Conservation (phyloP, 2,329 filamentous ascomycete species). For the Colletotrichum orbiculare region DNA sequence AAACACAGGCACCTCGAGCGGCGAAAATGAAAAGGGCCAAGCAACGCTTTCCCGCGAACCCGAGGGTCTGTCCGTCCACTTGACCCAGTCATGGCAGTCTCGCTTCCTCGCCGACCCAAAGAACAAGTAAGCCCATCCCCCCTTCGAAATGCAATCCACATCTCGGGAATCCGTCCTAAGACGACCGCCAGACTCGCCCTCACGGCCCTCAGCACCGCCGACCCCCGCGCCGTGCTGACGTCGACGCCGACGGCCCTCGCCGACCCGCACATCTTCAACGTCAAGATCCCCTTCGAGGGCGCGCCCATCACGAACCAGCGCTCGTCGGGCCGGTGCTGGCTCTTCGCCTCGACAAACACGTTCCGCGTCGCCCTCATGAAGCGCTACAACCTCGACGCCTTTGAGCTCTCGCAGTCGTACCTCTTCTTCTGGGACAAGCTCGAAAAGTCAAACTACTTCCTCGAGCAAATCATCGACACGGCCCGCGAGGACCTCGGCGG, state of each 20-base stretch:
- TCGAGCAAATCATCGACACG: slow-evolving; percentile 85
- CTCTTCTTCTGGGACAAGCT: slow-evolving; percentile 96
- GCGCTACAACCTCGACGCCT: slow-evolving; percentile 79
- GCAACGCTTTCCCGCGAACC: slow-evolving; percentile 51
- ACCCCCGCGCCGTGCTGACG: slow-evolving; percentile 73
- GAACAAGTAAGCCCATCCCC: slow-evolving; percentile 61
- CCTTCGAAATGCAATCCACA: background rate
- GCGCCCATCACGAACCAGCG: slow-evolving; percentile 87
- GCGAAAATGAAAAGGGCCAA: slow-evolving; percentile 64
- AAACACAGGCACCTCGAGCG: slow-evolving; percentile 56
- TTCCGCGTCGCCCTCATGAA: slow-evolving; percentile 91
- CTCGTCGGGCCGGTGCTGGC: slow-evolving; percentile 86
- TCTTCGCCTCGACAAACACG: slow-evolving; percentile 91
- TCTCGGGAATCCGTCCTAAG: background rate
- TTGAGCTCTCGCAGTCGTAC: slow-evolving; percentile 89
- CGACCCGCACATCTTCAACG: slow-evolving; percentile 85
- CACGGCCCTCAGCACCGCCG: slow-evolving; percentile 75
- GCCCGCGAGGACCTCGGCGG: slow-evolving; percentile 76
- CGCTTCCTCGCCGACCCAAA: slow-evolving; percentile 72
- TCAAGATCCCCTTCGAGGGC: slow-evolving; percentile 85
- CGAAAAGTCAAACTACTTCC: slow-evolving; percentile 90
- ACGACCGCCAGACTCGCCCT: slow-evolving; percentile 73
- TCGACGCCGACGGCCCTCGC: slow-evolving; percentile 71
- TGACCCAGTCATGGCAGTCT: slow-evolving; percentile 69
- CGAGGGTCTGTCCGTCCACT: slow-evolving; percentile 61